Evolutionary conservation across 1,284 basidiomycete species (phyloP), one percentile per base, ranked within the genome.

Genomic region (Taiwanofungus camphoratus): DNA sequence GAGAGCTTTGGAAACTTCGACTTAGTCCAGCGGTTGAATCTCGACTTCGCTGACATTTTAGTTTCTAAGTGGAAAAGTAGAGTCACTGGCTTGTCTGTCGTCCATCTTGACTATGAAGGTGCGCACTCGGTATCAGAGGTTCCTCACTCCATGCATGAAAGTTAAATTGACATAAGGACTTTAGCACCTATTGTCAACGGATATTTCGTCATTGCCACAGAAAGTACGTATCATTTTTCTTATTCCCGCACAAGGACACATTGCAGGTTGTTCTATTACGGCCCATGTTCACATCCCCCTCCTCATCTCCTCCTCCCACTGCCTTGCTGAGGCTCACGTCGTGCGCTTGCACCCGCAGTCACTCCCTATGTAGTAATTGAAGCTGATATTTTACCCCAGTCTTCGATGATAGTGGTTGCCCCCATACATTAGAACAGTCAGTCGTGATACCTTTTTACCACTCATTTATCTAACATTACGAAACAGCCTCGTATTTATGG

Each of bases 361-460:
- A n/a, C n/a, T n/a, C n/a, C n/a, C n/a, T n/a, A n/a, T n/a, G n/a
- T n/a, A n/a, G n/a, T n/a, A n/a, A n/a, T n/a, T n/a, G n/a, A n/a
- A n/a, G n/a, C n/a, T n/a, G n/a, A n/a, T n/a, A 8, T 19, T 8
- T 5, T 37, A 5, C 3, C 3, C 34, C 50, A 91, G 89, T 94
- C 57, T 94, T 95, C 64, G 76, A 95, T 65, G 92, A 96, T 62
- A 88, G 82, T 36, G 93, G 93, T 31, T 87, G 92, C 56, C 93
- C 93, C 1, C 93, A 97, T 60, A 96, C 93, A 0, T 70, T 97
- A 34, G 93, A 96, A 66, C 92, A 95, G 89, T 87, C 57, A 56
- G 79, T 66, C 16, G 39, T 26, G 37, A 18, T 36, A 21, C 31
- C 24, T 31, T 20, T 35, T 5, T 19, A 33, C 37, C 23, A 15